A percentile compares a stretch with the other conserved stretches of the same genome.
These are phyloP conservation scores for Rhodotorula graminis DNA, from an alignment of 768 basidiomycete genomes.

Conservation along the genomic window DNA sequence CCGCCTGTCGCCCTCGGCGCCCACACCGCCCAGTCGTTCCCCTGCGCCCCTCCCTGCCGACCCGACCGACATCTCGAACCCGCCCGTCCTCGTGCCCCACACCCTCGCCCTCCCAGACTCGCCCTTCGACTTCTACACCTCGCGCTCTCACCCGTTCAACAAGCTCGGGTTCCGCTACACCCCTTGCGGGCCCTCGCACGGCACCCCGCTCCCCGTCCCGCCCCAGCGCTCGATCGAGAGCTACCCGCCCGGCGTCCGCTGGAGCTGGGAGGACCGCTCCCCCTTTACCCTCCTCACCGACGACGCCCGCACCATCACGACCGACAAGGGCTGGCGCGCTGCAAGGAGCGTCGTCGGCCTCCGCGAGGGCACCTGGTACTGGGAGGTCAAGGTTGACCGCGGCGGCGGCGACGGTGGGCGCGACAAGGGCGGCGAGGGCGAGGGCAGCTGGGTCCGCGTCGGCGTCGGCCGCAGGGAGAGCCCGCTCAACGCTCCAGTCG, in stretches of 20 bases:
- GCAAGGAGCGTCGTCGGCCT: constrained; percentile 85
- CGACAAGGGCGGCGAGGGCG: constrained; percentile 47
- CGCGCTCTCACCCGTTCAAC: constrained; percentile 44
- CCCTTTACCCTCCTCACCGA: constrained; percentile 70
- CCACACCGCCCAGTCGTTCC: not conserved
- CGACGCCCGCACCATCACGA: constrained; percentile 68
- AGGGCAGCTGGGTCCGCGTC: constrained; percentile 76
- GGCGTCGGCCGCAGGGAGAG: constrained; percentile 92
- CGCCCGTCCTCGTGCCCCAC: constrained; percentile 9
- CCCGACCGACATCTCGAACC: constrained; percentile 13
- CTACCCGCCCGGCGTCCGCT: constrained; percentile 59
- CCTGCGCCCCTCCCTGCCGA: not conserved
- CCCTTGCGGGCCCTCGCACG: constrained; percentile 55
- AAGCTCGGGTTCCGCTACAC: constrained; percentile 44
- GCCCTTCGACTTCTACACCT: constrained; percentile 40
- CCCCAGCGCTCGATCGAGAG: constrained; percentile 77
- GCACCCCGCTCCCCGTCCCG: constrained; percentile 47
- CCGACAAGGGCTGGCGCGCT: constrained; percentile 84
- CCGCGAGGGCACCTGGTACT: constrained; percentile 85
- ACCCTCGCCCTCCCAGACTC: constrained; percentile 2
- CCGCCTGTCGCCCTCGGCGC: constrained; percentile 1
- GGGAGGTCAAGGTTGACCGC: constrained; percentile 76
- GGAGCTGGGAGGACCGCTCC: constrained; percentile 88
- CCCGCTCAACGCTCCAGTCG: constrained; percentile 85
- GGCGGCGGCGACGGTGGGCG: constrained; percentile 64